Conservation (phyloP, 768 basidiomycete genomes). For the Tephrocybe rancida region DNA sequence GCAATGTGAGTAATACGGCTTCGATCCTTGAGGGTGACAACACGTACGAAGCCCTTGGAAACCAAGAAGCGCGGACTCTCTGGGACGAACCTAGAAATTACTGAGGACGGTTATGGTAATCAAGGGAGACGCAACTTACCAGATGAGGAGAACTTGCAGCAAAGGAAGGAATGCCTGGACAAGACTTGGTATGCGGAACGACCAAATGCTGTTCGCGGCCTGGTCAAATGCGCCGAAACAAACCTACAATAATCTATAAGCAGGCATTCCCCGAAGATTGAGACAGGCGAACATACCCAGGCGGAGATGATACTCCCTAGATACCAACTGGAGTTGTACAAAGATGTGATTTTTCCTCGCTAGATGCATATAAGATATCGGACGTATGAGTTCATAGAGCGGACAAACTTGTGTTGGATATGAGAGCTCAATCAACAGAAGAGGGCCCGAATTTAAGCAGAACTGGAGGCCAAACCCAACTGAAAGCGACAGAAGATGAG, state of each 20-base stretch:
- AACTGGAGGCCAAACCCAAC: conserved; percentile 68
- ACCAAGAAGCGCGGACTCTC: conserved; percentile 72
- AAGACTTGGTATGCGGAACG: conserved; percentile 68
- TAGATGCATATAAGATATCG: conserved; percentile 15
- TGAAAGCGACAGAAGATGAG: conserved; percentile 23
- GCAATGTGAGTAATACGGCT: not conserved
- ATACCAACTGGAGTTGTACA: conserved; percentile 80
- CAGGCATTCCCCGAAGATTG: not conserved
- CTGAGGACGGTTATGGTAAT: not conserved
- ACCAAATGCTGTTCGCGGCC: conserved; percentile 46
- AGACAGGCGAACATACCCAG: conserved; percentile 30
- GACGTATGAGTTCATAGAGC: not conserved
- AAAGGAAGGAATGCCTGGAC: conserved; percentile 62
- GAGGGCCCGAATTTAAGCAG: conserved; percentile 62
- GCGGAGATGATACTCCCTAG: conserved; percentile 67
- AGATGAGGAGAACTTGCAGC: conserved; percentile 54
- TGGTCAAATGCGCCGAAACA: conserved; percentile 44
- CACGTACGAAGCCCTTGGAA: conserved; percentile 55
- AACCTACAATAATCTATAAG: conserved; percentile 25
- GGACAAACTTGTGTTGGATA: conserved; percentile 67
- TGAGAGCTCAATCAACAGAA: conserved; percentile 65
- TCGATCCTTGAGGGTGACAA: not conserved
- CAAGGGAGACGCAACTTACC: conserved; percentile 33
- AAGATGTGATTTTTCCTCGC: conserved; percentile 59
- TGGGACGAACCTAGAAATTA: conserved; percentile 55